Percentiles rank a stretch among this genome's conserved stretches.
Conservation (phyloP, 106 monocot species). For the Vanilla planifolia region DNA sequence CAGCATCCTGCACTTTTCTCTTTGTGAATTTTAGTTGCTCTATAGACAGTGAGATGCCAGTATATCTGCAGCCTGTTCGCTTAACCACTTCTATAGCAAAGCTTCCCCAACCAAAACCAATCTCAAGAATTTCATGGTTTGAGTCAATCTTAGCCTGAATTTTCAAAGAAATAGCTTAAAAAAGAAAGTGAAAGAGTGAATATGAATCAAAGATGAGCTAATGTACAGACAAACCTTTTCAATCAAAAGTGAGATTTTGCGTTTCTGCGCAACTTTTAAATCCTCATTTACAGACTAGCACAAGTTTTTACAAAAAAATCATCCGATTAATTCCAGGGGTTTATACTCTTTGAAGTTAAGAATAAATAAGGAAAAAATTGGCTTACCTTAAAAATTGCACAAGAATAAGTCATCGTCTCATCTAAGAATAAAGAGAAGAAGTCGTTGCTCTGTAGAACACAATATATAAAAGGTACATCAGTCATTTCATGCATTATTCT, state of each 20-base stretch:
- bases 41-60: conserved; percentile 82
- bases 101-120: conserved; percentile 92
- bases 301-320: background rate
- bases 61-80: conserved; percentile 85
- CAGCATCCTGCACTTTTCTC: conserved; percentile 67
- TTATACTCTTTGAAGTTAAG: background rate
- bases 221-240: conserved; percentile 52
- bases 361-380: background rate
- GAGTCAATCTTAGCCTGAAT: conserved; percentile 61
- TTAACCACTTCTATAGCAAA: conserved; percentile 79
- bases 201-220: background rate
- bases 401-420: conserved; percentile 96
- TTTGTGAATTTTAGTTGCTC: conserved; percentile 75
- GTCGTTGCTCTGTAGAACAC: conserved; percentile 71
- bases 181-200: background rate
- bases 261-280: conserved; percentile 68
- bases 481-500: conserved; percentile 2
- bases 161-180: background rate
- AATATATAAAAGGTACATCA: background rate
- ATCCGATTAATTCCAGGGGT: background rate
- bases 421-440: conserved; percentile 93
- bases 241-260: conserved; percentile 74
- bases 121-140: conserved; percentile 90
- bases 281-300: conserved; percentile 70
- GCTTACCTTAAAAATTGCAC: conserved; percentile 80